These are phyloP conservation scores for maize (Zea mays) DNA, from an alignment of 176 grass and related monocot genomes.

Conservation along the genomic window Zm-B73-REFERENCE-NAM-5.0 NC_050097.1:218994501-218995000, in stretches of 20 bases:
- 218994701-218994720: slow-evolving; percentile 93
- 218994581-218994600: slow-evolving; percentile 96
- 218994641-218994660: slow-evolving; percentile 99
- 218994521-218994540: slow-evolving; percentile 90
- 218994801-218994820: background rate
- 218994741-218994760: slow-evolving; percentile 96
- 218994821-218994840: background rate
- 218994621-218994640: slow-evolving; percentile 88
- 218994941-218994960: slow-evolving; percentile 98
- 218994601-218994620: slow-evolving; percentile 72
- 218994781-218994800: slow-evolving; percentile 11
- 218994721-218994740: slow-evolving; percentile 88
- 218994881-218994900: slow-evolving; percentile 95
- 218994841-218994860: slow-evolving; percentile 16
- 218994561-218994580: slow-evolving; percentile 98
- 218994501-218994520: slow-evolving; percentile 50
- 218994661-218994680: slow-evolving; percentile 95
- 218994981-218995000: slow-evolving; percentile 91
- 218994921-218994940: slow-evolving; percentile 94
- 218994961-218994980: slow-evolving; percentile 90
- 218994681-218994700: slow-evolving; percentile 94
- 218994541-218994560: slow-evolving; percentile 92
- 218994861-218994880: slow-evolving; percentile 91
- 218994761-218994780: slow-evolving; percentile 56
- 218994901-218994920: slow-evolving; percentile 95